Percentiles rank a stretch among this genome's conserved stretches.
Conservation (phyloP, 495 filamentous ascomycete genomes). For the Podospora pseudoanserina region DNA sequence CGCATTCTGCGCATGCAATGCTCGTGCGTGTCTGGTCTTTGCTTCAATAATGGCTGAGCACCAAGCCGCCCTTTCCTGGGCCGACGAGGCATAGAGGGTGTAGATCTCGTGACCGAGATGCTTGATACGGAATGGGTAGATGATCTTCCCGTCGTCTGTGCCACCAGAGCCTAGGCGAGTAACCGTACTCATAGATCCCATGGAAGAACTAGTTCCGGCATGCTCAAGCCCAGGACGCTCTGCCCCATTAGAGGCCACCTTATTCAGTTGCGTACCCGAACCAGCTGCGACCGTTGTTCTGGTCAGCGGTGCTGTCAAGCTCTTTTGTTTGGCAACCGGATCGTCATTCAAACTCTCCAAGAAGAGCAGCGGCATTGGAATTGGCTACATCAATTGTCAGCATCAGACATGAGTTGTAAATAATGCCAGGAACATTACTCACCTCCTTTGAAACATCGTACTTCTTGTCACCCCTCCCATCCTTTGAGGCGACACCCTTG, state of each 20-base stretch:
- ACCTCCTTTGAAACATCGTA: constrained; percentile 94
- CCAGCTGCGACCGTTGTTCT: constrained; percentile 45
- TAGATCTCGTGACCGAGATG: constrained; percentile 91
- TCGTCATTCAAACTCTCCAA: constrained; percentile 90
- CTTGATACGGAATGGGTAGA: constrained; percentile 94
- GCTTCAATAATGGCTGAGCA: constrained; percentile 89
- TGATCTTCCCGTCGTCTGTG: constrained; percentile 66
- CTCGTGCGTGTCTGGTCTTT: constrained; percentile 86
- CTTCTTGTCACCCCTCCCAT: constrained; percentile 71
- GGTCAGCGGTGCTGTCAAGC: constrained; percentile 65
- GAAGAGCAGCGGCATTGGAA: constrained; percentile 93
- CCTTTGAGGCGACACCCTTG: constrained; percentile 67
- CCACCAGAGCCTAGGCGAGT: constrained; percentile 44
- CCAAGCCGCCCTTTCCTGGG: constrained; percentile 78
- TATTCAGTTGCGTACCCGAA: constrained; percentile 50
- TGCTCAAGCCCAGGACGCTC: constrained; percentile 62
- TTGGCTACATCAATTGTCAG: constrained; percentile 54
- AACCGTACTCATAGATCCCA: constrained; percentile 41
- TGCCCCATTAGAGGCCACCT: constrained; percentile 44
- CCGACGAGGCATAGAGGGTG: constrained; percentile 76
- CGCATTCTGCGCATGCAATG: constrained; percentile 86
- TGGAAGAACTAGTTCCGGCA: constrained; percentile 55
- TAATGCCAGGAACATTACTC: constrained; percentile 28
- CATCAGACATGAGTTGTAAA: constrained; percentile 2
- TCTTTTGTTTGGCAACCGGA: constrained; percentile 81